phyloP scores from a whole-genome alignment of 2,329 filamentous ascomycete species.

The Mycosphaerella arachidis region DNA sequence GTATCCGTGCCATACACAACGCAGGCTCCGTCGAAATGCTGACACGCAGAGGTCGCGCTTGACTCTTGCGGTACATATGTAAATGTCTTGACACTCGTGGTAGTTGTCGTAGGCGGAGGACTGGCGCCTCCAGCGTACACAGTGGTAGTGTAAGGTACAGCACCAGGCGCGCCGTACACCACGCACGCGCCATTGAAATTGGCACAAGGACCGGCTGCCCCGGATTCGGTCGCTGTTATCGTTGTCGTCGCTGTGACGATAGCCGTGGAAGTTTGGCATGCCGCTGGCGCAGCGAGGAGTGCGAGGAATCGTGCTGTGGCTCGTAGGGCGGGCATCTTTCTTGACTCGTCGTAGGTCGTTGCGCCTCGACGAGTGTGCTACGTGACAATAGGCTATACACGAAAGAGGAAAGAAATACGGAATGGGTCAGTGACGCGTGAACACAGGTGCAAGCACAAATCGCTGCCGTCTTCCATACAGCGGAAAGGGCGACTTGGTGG shows the following conservation, averaged over 20 bases:
- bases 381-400: no score
- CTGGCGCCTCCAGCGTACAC: conserved; percentile 4
- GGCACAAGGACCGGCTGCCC: conserved; percentile 9
- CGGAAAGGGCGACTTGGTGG: no score
- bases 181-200: conserved; percentile 16
- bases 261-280: conserved; percentile 11
- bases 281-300: not conserved
- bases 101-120: conserved; percentile 3
- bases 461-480: no score
- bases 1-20: conserved; percentile 15
- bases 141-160: conserved; percentile 9
- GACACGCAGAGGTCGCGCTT: conserved; percentile 10
- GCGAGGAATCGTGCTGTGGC: not conserved
- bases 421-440: no score
- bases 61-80: not conserved
- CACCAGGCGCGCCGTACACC: conserved; percentile 9
- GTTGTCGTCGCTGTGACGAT: conserved; percentile 13
- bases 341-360: no score
- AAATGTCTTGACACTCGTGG: conserved; percentile 10
- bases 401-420: no score
- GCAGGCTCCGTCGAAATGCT: conserved; percentile 17
- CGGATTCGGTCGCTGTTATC: conserved; percentile 4
- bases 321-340: no score
- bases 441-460: no score
- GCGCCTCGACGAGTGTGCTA: no score